These are phyloP conservation scores for Fraxinus sp. DNA, from an alignment of 305 asterid genomes.

Conservation along the genomic window DNA sequence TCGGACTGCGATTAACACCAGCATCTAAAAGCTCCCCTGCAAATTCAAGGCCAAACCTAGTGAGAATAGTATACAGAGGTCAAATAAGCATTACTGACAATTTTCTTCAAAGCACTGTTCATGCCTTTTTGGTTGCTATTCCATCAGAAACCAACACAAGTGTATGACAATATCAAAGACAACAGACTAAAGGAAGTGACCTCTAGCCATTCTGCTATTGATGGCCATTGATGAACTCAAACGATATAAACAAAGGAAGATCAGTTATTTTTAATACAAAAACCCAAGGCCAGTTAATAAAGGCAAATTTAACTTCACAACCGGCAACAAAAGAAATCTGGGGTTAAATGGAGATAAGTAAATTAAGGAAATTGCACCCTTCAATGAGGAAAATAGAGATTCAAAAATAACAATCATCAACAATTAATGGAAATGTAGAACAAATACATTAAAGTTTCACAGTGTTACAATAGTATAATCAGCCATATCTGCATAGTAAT, in stretches of 20 bases:
- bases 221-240: conserved; percentile 15
- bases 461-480: not conserved
- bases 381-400: not conserved
- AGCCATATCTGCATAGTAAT: not conserved
- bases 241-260: conserved; percentile 3
- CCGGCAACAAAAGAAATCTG: not conserved
- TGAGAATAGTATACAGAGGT: conserved; percentile 12
- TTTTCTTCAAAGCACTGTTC: not conserved
- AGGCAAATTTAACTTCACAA: not conserved
- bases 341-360: not conserved
- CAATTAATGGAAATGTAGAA: not conserved
- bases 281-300: not conserved
- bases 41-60: conserved; percentile 26
- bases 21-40: conserved; percentile 91
- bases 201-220: not conserved
- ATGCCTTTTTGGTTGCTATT: not conserved
- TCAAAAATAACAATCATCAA: not conserved
- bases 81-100: not conserved
- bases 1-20: conserved; percentile 93
- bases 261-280: not conserved
- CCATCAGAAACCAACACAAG: not conserved
- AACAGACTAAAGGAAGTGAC: conserved; percentile 14
- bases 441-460: not conserved
- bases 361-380: not conserved
- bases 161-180: conserved; percentile 6